These are phyloP conservation scores for Coprinellus aureogranulatus DNA, from an alignment of 768 basidiomycete genomes.

Conservation along the genomic window DNA sequence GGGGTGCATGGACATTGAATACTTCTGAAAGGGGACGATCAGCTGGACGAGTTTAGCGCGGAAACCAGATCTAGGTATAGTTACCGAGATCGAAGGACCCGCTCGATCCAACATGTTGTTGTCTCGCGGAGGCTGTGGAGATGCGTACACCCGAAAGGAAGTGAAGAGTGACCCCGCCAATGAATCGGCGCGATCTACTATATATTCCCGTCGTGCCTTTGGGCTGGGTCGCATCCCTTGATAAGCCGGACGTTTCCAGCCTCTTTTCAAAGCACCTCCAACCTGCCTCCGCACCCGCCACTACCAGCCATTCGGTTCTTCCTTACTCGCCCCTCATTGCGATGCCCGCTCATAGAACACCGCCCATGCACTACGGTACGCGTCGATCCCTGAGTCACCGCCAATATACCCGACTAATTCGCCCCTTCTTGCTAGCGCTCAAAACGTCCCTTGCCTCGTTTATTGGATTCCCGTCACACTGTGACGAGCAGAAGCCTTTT, in stretches of 20 bases:
- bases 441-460: neutral
- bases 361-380: conserved; percentile 5
- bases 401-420: neutral
- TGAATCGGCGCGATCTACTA: conserved; percentile 6
- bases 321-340: neutral
- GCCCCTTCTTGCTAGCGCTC: neutral
- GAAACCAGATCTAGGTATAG: neutral
- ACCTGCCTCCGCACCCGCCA: neutral
- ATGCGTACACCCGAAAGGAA: neutral
- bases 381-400: neutral
- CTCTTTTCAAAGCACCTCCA: neutral
- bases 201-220: conserved; percentile 6
- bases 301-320: neutral
- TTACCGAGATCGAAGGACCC: neutral
- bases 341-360: conserved; percentile 9
- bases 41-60: neutral
- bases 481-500: neutral
- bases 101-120: conserved; percentile 3
- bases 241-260: conserved; percentile 8
- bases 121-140: conserved; percentile 11
- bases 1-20: neutral
- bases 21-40: neutral
- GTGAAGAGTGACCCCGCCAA: neutral
- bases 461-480: neutral
- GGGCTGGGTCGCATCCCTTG: neutral